phyloP scores from a whole-genome alignment of 1,284 basidiomycete species.

The Schizopora paradoxa region DNA sequence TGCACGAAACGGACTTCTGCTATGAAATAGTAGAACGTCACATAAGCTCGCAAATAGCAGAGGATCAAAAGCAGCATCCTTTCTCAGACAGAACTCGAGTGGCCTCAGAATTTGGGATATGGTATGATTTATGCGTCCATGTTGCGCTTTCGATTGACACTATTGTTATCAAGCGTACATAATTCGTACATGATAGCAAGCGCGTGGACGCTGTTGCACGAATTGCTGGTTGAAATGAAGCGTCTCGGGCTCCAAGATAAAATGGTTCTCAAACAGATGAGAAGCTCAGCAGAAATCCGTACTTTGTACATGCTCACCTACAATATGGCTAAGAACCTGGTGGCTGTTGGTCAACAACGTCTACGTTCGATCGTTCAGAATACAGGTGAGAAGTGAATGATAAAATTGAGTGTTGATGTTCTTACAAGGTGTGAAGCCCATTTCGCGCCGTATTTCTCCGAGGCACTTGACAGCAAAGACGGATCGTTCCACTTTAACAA shows the following conservation, averaged over 20 bases:
- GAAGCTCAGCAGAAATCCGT: conserved; percentile 43
- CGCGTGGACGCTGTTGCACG: conserved; percentile 63
- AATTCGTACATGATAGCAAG: conserved; percentile 73
- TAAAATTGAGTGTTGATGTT: not conserved
- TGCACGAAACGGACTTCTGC: conserved; percentile 61
- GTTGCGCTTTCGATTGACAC: not conserved
- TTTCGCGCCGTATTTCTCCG: conserved; percentile 63
- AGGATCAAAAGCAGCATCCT: conserved; percentile 28
- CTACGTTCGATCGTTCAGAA: conserved; percentile 14
- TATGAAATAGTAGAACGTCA: conserved; percentile 48
- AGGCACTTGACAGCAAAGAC: too few species aligned
- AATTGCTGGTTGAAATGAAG: conserved; percentile 47
- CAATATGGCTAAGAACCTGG: conserved; percentile 53
- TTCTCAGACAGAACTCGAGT: conserved; percentile 43
- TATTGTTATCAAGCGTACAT: conserved; percentile 48
- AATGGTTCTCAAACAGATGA: conserved; percentile 46
- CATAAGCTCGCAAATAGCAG: conserved; percentile 41
- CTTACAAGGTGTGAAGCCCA: too few species aligned
- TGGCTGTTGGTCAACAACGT: conserved; percentile 46
- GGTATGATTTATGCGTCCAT: conserved; percentile 34
- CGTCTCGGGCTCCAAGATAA: conserved; percentile 47
- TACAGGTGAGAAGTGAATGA: conserved; percentile 5
- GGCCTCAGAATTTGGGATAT: conserved; percentile 51
- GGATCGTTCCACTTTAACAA: conserved; percentile 51
- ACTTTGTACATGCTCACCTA: conserved; percentile 57